A percentile compares a stretch with the other conserved stretches of the same genome.
Evolutionary conservation across 768 basidiomycete species (phyloP).

Genomic region (Calvatia gigantea): DNA sequence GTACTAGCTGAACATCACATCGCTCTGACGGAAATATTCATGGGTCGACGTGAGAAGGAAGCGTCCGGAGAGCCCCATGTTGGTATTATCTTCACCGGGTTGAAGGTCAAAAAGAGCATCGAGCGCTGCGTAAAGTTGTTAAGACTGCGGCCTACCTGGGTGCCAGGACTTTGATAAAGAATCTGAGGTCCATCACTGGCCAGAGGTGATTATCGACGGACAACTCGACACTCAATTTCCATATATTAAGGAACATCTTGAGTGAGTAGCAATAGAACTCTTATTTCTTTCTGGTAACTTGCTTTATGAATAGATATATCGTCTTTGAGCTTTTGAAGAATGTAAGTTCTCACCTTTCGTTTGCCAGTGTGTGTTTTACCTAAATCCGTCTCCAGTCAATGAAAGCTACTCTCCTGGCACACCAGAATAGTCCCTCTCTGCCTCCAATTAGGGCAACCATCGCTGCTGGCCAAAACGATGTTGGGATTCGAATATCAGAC

Average conservation of each 20-base stretch:
- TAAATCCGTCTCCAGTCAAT: slow-evolving; percentile 48
- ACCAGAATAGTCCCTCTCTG: slow-evolving; percentile 36
- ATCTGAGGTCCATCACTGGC: slow-evolving; percentile 33
- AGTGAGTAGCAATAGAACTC: slow-evolving; percentile 44
- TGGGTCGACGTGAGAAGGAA: slow-evolving; percentile 29
- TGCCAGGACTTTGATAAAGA: slow-evolving; percentile 33
- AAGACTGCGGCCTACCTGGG: slow-evolving; percentile 40
- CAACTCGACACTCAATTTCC: slow-evolving; percentile 67
- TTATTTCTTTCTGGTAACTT: slow-evolving; percentile 3
- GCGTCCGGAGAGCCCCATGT: slow-evolving; percentile 56
- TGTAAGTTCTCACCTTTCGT: slow-evolving; percentile 42
- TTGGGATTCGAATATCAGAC: slow-evolving; percentile 87
- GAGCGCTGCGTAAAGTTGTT: slow-evolving; percentile 64
- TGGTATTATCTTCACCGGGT: slow-evolving; percentile 78
- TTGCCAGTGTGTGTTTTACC: background rate
- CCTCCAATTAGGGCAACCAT: slow-evolving; percentile 77
- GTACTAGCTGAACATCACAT: slow-evolving; percentile 90
- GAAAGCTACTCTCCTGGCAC: slow-evolving; percentile 57
- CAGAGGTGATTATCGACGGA: slow-evolving; percentile 71
- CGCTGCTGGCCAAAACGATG: slow-evolving; percentile 66
- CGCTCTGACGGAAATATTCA: slow-evolving; percentile 63
- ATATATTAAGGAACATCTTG: slow-evolving; percentile 85
- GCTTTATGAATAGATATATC: slow-evolving; percentile 56
- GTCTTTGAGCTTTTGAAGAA: slow-evolving; percentile 90
- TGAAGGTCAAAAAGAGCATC: slow-evolving; percentile 68